Evolutionary conservation across 1,284 basidiomycete genomes (phyloP), one percentile per base, ranked within the genome.

Genomic region (Cystobasidium slooffiae): DNA sequence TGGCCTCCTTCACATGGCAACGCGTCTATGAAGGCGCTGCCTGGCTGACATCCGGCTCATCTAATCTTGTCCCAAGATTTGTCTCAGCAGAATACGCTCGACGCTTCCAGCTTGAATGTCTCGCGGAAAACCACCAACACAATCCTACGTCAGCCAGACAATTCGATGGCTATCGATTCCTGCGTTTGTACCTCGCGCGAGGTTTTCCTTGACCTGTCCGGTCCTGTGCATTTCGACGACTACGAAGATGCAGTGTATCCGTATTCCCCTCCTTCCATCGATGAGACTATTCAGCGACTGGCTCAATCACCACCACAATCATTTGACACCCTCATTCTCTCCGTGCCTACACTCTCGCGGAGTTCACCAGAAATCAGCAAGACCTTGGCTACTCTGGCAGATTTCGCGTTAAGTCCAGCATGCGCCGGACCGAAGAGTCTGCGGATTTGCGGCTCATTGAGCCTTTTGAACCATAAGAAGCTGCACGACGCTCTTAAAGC

Each of bases 151-250:
- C n/a, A n/a, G 2, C n/a, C 14, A n/a, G 46, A n/a, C 56, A n/a
- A 59, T 18, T 41, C 39, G 16, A 59, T 59, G 56, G 18, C 56
- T 18, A 14, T 43, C 31, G 39, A 16, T 5, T 39, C 43, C 16
- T 47, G 37, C 61, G 31, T 41, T 18, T 63, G 8, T 24, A 22
- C 44, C n/a, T 47, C n/a, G 9, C 46, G 61, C 5, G 24, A 63
- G 16, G 61, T 41, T 31, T 63, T 63, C 44, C 6, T 63, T 18
- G 61, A 63, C 43, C 61, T 63, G 20, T 41, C 46, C 43, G 61
- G 61, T 22, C 44, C 61, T 4, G 12, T 49, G 5, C 47, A 24
- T 14, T 63, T 47, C 46, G 61, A 63, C 14, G 43, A 47, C 47
- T 51, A 51, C 31, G 18, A 14, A 24, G 61, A 63, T 63, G 43